Percentiles rank a stretch among this genome's conserved stretches.
Evolutionary conservation across 371 early-diverging fungal species (phyloP).

Genomic region (Nematocida major): DNA sequence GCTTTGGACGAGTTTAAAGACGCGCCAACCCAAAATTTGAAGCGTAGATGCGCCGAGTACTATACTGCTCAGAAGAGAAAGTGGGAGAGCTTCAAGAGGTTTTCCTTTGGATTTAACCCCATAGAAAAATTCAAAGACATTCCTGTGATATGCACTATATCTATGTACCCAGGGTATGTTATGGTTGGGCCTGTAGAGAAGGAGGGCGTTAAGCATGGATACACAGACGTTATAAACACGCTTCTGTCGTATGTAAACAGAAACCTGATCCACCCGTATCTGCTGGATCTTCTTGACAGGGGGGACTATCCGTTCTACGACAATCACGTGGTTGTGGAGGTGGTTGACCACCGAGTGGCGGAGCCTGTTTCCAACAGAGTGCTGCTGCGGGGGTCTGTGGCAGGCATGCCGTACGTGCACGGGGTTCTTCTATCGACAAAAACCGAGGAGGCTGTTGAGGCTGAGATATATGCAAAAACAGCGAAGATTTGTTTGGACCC

Average conservation of each 20-base stretch:
- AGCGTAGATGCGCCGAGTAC: constrained; percentile 43
- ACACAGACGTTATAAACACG: constrained; percentile 31
- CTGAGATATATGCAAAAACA: constrained; percentile 23
- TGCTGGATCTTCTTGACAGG: constrained; percentile 46
- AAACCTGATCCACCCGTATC: constrained; percentile 44
- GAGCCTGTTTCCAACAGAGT: constrained; percentile 16
- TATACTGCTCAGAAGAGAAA: constrained; percentile 42
- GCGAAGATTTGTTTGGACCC: constrained; percentile 32
- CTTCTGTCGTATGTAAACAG: constrained; percentile 29
- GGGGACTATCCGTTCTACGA: constrained; percentile 52
- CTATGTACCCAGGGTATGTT: constrained; percentile 41
- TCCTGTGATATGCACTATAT: constrained; percentile 24
- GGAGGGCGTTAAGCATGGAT: constrained; percentile 38
- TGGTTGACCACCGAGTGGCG: constrained; percentile 16
- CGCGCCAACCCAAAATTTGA: constrained; percentile 21
- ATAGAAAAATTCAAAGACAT: constrained; percentile 50
- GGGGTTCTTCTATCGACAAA: constrained; percentile 19
- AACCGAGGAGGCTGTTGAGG: constrained; percentile 12
- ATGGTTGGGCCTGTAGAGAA: constrained; percentile 44
- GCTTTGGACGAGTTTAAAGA: constrained; percentile 36
- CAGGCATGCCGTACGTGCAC: constrained; percentile 24
- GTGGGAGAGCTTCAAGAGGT: constrained; percentile 18
- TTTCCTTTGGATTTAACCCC: constrained; percentile 36
- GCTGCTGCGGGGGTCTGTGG: constrained; percentile 5
- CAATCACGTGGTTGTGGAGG: constrained; percentile 48